These are phyloP conservation scores for Suillus ampliporus DNA, from an alignment of 768 basidiomycete species.

Conservation along the genomic window DNA sequence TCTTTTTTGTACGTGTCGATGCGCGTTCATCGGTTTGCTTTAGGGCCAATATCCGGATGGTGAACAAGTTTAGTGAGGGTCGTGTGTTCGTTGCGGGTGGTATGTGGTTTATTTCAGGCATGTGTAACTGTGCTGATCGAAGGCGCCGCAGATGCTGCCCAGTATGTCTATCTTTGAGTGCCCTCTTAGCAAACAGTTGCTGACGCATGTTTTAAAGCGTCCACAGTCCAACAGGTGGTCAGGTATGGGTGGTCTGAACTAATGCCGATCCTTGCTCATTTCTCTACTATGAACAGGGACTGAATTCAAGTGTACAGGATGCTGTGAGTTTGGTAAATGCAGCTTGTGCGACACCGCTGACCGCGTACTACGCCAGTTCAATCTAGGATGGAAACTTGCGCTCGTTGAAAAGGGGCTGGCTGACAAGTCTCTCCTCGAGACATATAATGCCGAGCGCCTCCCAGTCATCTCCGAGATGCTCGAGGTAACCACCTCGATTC, in stretches of 20 bases:
- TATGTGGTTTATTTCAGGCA: background rate
- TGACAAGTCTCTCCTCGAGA: slow-evolving; percentile 38
- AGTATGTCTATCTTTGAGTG: background rate
- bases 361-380: slow-evolving; percentile 30
- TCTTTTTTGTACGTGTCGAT: background rate
- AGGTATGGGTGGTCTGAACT: background rate
- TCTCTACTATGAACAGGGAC: slow-evolving; percentile 32
- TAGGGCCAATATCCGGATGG: slow-evolving; percentile 1
- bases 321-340: slow-evolving; percentile 31
- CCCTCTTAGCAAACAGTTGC: background rate
- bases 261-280: background rate
- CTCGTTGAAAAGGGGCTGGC: slow-evolving; percentile 42
- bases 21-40: background rate
- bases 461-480: slow-evolving; percentile 49
- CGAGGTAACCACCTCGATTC: slow-evolving; percentile 35
- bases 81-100: background rate
- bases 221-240: slow-evolving; percentile 1
- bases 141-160: background rate
- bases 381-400: slow-evolving; percentile 49
- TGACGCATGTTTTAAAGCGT: background rate
- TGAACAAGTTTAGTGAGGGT: background rate
- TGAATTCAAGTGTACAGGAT: slow-evolving; percentile 47
- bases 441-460: slow-evolving; percentile 48
- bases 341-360: background rate
- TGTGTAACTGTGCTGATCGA: background rate